Conservation (phyloP, 169 alveolate species). For the Perkinsus olseni region DNA sequence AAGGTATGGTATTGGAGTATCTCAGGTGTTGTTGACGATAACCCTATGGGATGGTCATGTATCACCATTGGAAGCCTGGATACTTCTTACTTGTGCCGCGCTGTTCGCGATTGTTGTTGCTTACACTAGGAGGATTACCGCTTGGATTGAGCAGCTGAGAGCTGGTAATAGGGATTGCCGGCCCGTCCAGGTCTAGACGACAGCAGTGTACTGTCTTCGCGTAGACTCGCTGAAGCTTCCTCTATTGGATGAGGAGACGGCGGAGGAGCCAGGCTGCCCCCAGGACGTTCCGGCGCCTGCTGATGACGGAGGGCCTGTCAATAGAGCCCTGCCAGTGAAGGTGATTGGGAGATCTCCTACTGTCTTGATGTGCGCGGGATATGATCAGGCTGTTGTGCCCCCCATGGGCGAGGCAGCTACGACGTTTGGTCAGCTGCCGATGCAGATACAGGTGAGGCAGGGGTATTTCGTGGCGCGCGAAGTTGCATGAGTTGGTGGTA, state of each 20-base stretch:
- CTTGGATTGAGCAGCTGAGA: background rate
- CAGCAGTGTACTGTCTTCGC: background rate
- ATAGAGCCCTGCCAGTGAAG: background rate
- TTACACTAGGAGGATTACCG: background rate
- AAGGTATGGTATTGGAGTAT: background rate
- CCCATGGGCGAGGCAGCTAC: too few relatives aligned
- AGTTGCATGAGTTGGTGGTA: background rate
- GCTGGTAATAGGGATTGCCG: background rate
- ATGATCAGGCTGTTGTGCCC: background rate
- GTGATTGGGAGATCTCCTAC: background rate
- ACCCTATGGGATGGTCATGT: background rate
- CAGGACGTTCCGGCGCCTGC: background rate
- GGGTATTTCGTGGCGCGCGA: background rate
- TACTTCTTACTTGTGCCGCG: background rate
- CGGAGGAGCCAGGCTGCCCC: background rate
- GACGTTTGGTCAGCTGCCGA: background rate
- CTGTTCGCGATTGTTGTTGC: background rate
- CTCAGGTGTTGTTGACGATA: background rate
- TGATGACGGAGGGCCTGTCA: background rate
- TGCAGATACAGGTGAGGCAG: background rate
- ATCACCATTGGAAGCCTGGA: background rate
- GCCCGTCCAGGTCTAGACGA: background rate
- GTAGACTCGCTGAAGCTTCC: background rate
- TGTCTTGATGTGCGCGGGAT: background rate
- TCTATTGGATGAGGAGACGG: background rate